Evolutionary conservation across 345 rosid genomes (phyloP), one percentile per base, ranked within the genome.

Genomic region (Hibiscus mutabilis): DNA sequence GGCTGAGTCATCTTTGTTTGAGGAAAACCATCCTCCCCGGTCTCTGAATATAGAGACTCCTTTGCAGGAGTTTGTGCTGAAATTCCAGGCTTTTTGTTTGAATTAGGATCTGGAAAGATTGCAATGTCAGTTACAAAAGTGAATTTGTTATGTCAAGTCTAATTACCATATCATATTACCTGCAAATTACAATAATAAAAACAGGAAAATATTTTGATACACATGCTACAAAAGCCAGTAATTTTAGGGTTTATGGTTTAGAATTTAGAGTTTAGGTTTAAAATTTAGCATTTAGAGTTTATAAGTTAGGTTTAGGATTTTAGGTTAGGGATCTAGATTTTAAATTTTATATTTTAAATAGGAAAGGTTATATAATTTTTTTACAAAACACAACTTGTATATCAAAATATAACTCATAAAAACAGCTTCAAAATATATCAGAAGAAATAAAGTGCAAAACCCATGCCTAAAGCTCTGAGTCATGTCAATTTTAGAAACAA

Each of bases 1-100:
- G 76, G 83, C 75, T 72, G 84, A 49, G 67, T 27, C 13, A 16
- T 74, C 77, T 75, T 79, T 9, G 64, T 29, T 47, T 57, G 53
- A 57, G 63, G 42, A 33, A 14, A 55, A 12, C 64, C 72, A 29
- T 68, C 68, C 55, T 59, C 40, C 15, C 51, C 52, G 13, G 14
- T 69, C 64, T 69, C 61, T n/a, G 62, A 33, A 19, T 61, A 19
- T 24, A 25, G 57, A 15, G 44, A 8, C 55, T 46, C 68, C 51
- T 6, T 18, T 53, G 18, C 22, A 57, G 7, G 51, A 47, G 73
- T 47, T 59, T 25, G 73, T 31, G 53, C 69, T 44, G 42, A 66
- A 66, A 47, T 66, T 42, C 42, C 53, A 33, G 44, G 49, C 46
- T 53, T 52, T 53, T 55, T 40, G 53, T 37, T 51, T 55, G 70